phyloP scores from a whole-genome alignment of 768 basidiomycete species.

The Harrya chromipes region DNA sequence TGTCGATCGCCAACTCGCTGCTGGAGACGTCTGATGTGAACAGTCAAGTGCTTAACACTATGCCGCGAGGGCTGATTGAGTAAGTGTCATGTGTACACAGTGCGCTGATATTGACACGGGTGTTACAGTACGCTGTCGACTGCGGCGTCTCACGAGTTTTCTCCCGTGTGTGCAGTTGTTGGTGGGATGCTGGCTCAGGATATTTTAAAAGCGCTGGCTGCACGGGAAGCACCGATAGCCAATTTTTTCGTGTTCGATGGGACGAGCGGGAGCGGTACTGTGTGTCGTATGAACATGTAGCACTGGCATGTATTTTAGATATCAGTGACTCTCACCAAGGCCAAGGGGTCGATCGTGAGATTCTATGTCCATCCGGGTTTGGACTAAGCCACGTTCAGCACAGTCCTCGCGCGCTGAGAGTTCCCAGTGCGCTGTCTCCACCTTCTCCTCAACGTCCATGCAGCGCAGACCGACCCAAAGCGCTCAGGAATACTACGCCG shows the following conservation, averaged over 20 bases:
- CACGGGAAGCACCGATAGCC: slow-evolving; percentile 87
- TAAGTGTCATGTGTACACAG: slow-evolving; percentile 27
- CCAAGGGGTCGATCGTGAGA: slow-evolving; percentile 13
- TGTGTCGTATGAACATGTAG: slow-evolving; percentile 51
- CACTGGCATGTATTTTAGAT: neutral
- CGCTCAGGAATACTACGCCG: slow-evolving; percentile 59
- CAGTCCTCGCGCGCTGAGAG: slow-evolving; percentile 3
- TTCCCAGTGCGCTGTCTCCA: slow-evolving; percentile 10
- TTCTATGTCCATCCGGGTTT: slow-evolving; percentile 16
- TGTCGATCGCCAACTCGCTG: slow-evolving; percentile 60
- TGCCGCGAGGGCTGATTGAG: slow-evolving; percentile 63
- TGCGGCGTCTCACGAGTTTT: slow-evolving; percentile 81
- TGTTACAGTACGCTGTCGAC: slow-evolving; percentile 58
- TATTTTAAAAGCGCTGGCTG: slow-evolving; percentile 85
- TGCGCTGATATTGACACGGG: slow-evolving; percentile 7
- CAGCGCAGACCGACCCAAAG: slow-evolving; percentile 43
- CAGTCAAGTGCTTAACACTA: slow-evolving; percentile 54
- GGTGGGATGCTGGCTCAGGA: slow-evolving; percentile 96
- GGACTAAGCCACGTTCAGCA: slow-evolving; percentile 22
- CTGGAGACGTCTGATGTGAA: slow-evolving; percentile 65
- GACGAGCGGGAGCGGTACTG: slow-evolving; percentile 69
- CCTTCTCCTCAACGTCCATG: slow-evolving; percentile 26
- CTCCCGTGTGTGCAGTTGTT: slow-evolving; percentile 90
- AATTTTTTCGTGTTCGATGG: slow-evolving; percentile 93
- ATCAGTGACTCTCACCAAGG: neutral